A percentile compares a stretch with the other conserved stretches of the same genome.
phyloP scores from a whole-genome alignment of 2,329 filamentous ascomycete species.

The Trichoderma lentiforme region DNA sequence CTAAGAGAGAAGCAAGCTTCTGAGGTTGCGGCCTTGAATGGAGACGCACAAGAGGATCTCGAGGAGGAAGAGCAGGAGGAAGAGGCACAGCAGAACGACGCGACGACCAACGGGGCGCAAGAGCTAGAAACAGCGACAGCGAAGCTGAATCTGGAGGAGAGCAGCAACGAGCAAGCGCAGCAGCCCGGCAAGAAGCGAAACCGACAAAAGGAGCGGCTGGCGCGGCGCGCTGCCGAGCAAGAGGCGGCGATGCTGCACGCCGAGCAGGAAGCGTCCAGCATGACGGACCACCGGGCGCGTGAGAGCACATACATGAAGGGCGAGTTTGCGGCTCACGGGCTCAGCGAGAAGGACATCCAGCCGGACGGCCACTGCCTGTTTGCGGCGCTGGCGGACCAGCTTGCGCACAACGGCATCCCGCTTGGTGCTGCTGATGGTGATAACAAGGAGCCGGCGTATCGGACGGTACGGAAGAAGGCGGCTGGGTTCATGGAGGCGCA shows the following conservation, averaged over 20 bases:
- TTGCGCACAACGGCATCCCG: constrained; percentile 52
- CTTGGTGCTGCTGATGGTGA: constrained; percentile 30
- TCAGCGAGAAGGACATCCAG: constrained; percentile 74
- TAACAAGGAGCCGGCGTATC: constrained; percentile 52
- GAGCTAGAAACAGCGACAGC: constrained; percentile 22
- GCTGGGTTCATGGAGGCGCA: constrained; percentile 74
- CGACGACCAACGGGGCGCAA: background rate
- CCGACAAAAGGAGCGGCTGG: constrained; percentile 85
- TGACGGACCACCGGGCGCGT: constrained; percentile 68
- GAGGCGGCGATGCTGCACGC: constrained; percentile 67
- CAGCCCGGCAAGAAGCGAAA: constrained; percentile 68
- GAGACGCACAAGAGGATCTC: constrained; percentile 19
- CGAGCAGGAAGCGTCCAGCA: constrained; percentile 67
- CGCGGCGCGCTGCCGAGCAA: constrained; percentile 81
- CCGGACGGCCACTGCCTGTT: constrained; percentile 97
- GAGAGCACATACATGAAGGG: constrained; percentile 70
- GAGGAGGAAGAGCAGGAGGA: constrained; percentile 9
- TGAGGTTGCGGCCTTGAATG: constrained; percentile 50
- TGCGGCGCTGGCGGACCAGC: constrained; percentile 83
- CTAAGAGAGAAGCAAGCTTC: constrained; percentile 64
- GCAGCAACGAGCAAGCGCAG: constrained; percentile 21
- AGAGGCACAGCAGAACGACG: background rate
- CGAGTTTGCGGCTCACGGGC: constrained; percentile 59
- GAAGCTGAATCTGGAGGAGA: constrained; percentile 23
- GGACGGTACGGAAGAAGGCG: constrained; percentile 64